Conservation (phyloP, 257 asterid genomes). For the Primulina huaijiensis region DNA sequence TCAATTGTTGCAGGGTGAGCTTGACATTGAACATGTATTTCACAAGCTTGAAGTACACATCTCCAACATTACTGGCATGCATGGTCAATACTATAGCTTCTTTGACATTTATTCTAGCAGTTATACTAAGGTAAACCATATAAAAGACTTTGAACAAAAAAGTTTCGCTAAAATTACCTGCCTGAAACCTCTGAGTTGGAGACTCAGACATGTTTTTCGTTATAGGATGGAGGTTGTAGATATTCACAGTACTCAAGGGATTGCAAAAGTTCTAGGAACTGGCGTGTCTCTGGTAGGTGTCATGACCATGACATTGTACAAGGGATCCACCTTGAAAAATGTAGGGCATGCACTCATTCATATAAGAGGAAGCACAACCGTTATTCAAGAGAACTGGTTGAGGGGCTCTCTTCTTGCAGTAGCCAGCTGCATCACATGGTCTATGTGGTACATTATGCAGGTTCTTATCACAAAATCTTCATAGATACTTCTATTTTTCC, state of each 20-base stretch:
- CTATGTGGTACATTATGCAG: slow-evolving; percentile 70
- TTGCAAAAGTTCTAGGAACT: slow-evolving; percentile 59
- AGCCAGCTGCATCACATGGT: slow-evolving; percentile 74
- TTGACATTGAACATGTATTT: slow-evolving; percentile 72
- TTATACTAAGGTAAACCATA: slow-evolving; percentile 54
- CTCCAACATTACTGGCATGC: slow-evolving; percentile 66
- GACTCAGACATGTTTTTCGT: too few species aligned
- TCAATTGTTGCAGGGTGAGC: slow-evolving; percentile 47
- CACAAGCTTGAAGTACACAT: slow-evolving; percentile 45
- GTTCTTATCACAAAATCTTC: slow-evolving; percentile 28
- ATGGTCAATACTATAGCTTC: slow-evolving; percentile 66
- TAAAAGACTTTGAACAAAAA: background rate
- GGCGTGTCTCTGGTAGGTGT: slow-evolving; percentile 60
- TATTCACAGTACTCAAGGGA: slow-evolving; percentile 47
- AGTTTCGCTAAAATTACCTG: background rate
- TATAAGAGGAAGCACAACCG: slow-evolving; percentile 34
- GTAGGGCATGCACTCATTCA: slow-evolving; percentile 42
- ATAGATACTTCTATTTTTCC: background rate
- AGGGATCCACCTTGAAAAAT: slow-evolving; percentile 49
- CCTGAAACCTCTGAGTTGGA: too few species aligned
- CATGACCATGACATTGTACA: slow-evolving; percentile 61
- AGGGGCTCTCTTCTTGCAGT: slow-evolving; percentile 52
- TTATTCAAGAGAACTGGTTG: slow-evolving; percentile 50
- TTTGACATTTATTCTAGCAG: slow-evolving; percentile 64
- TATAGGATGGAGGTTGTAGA: slow-evolving; percentile 62